Base-by-base conservation (phyloP, 768 basidiomycete genomes). In the Pluteus cervinus region DNA sequence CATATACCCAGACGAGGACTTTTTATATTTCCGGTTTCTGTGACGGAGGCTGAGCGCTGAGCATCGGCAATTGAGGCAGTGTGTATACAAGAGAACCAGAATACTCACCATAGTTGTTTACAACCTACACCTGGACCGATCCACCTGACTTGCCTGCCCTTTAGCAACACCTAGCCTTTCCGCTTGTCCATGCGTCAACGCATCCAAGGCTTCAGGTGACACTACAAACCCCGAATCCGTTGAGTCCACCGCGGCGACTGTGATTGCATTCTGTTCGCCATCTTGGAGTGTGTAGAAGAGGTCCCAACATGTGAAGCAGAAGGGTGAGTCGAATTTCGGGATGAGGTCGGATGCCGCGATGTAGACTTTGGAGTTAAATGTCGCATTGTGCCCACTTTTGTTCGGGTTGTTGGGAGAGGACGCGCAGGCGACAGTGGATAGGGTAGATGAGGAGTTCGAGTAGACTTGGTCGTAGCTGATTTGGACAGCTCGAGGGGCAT, bases 191-290 rank as follows among this genome's bases (percentile, higher is more conserved):
- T 60, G 56, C 8, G 78, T 80, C 42, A 80, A 51, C 11, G 46
- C 48, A 42, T 79, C 68, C 75, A 80, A 72, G n/a, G 77, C 75
- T 16, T 48, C 55, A 43, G 66, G 47, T 1, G 74, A 66, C 18
- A 79, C 53, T 45, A 58, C 65, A 49, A 69, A 75, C 4, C 59
- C 62, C 0, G 50, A 45, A n/a, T 33, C 54, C 3, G 64, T 52
- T 14, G 53, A 41, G 46, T 75, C 67, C 8, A 76, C 46, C 1
- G 62, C 71, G 3, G 62, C 55, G 17, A 73, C 44, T 24, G 52
- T 59, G 50, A 69, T 47, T 29, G 45, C 57, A 24, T 21, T 53
- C 15, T 47, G 44, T 5, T 16, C 31, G 7, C 57, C 55, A 1
- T 15, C 11, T 10, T 17, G 4, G 23, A 45, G 39, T 23, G 57